Evolutionary conservation across 2,329 filamentous ascomycete species (phyloP), one percentile per base, ranked within the genome.

Genomic region (Trichoderma citrinoviride): DNA sequence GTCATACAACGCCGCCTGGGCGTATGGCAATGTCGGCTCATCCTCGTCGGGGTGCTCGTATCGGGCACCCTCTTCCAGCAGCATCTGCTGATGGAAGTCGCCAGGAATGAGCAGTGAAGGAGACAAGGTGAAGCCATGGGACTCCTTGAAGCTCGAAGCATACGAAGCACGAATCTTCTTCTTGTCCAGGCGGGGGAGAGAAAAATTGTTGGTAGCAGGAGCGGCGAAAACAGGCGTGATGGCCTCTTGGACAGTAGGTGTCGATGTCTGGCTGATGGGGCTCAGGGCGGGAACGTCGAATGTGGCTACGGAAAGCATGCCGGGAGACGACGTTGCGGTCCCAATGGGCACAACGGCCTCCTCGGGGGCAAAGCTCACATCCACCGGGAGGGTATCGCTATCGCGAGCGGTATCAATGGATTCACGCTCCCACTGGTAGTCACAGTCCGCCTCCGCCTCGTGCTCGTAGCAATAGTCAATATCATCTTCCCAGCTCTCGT

Each of bases 391-490:
- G 10, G 68, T 64, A 50, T 61, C 50, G 55, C 55, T 61, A 17
- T 71, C 70, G 25, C 71, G 71, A 21, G 70, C 66, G 17, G 69
- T 71, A 54, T 87, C 85, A 60, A 83, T 70, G 0, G 85, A 88
- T 3, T 81, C 77, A 17, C 83, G 82, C 65, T 87, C 85, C 87
- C 87, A 89, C 50, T 87, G 83, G 69, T 87, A 89, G 67, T 89
- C 83, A 71, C 85, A 89, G 73, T 89, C 80, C 7, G 86, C 87
- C 73, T 90, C 87, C 14, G 83, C 86, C 68, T 87, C 87, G 69
- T 90, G 85, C 68, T 89, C 87, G 71, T 90, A 90, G 71, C 85
- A 89, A 74, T 89, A 90, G 71, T 90, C 87, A 67, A 90, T 89
- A 67, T 86, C 86, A 60, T 88, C 86, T 70, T 90, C 87, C 87